Conservation (phyloP, 352 stramenopile genomes). For the Phytophthora litchii region DNA sequence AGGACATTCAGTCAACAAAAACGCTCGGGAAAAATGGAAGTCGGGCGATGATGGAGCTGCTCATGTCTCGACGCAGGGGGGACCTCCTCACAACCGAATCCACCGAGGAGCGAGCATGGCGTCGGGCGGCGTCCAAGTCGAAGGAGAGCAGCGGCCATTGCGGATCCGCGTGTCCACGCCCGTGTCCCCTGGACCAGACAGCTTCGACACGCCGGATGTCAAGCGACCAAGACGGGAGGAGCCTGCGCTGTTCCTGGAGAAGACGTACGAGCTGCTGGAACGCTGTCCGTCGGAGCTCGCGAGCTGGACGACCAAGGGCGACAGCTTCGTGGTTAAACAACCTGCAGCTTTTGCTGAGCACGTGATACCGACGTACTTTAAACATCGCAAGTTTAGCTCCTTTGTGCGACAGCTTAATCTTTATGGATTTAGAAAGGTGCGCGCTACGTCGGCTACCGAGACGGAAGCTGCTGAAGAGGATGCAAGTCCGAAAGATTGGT, state of each 20-base stretch:
- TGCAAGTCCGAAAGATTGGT: conserved; percentile 70
- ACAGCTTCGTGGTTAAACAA: conserved; percentile 92
- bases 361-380: conserved; percentile 92
- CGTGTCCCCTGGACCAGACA: conserved; percentile 37
- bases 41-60: not conserved
- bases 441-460: conserved; percentile 16
- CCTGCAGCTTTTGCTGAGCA: conserved; percentile 82
- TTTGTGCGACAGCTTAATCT: conserved; percentile 94
- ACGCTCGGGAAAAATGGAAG: conserved; percentile 30
- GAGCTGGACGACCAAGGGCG: conserved; percentile 74
- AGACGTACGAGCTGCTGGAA: conserved; percentile 92
- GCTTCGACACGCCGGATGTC: conserved; percentile 14
- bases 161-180: conserved; percentile 41
- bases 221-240: conserved; percentile 55
- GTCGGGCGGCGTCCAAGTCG: conserved; percentile 17
- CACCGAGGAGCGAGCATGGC: conserved; percentile 23
- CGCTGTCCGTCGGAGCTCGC: conserved; percentile 74
- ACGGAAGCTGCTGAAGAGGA: conserved; percentile 27
- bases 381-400: conserved; percentile 92
- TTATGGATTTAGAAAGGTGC: conserved; percentile 91
- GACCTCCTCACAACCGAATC: conserved; percentile 31
- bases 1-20: conserved; percentile 10
- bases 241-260: conserved; percentile 85
- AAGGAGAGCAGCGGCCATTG: conserved; percentile 31
- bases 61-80: conserved; percentile 25